Conservation (phyloP, 805 yeast genomes). For the Yamadazyma philogaea region DNA sequence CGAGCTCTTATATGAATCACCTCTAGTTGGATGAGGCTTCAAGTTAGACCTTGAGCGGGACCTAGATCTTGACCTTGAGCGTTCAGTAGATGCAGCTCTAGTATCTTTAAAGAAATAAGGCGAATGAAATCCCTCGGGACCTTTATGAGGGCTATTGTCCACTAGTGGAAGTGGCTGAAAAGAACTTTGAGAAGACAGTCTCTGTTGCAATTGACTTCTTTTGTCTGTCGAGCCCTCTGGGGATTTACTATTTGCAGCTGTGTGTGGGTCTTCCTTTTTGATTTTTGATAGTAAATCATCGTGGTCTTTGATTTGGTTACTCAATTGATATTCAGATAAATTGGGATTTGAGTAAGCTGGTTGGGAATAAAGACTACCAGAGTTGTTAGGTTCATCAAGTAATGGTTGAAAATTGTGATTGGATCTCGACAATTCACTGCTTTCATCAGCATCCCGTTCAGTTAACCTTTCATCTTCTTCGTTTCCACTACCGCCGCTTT, state of each 20-base stretch:
- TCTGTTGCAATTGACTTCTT: constrained; percentile 3
- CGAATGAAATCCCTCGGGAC: constrained; percentile 27
- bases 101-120: constrained; percentile 33
- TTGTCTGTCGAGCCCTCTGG: no score
- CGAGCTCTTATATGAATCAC: constrained; percentile 69
- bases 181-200: not conserved
- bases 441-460: not conserved
- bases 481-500: not conserved
- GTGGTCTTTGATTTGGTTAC: constrained; percentile 37
- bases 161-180: constrained; percentile 12
- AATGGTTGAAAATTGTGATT: constrained; percentile 19
- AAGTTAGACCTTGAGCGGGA: constrained; percentile 17
- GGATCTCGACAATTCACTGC: not conserved
- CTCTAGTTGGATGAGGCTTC: constrained; percentile 69
- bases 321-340: constrained; percentile 43
- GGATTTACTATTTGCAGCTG: constrained; percentile 15
- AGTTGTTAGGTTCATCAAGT: not conserved
- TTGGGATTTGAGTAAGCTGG: constrained; percentile 38
- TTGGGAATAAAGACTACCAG: constrained; percentile 9
- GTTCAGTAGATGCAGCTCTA: constrained; percentile 24
- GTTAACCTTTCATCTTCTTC: not conserved
- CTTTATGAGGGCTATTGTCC: constrained; percentile 3
- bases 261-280: constrained; percentile 34
- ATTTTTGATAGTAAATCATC: constrained; percentile 33
- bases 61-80: constrained; percentile 20